phyloP scores from a whole-genome alignment of 352 stramenopile genomes.

The Globisporangium spinosum region DNA sequence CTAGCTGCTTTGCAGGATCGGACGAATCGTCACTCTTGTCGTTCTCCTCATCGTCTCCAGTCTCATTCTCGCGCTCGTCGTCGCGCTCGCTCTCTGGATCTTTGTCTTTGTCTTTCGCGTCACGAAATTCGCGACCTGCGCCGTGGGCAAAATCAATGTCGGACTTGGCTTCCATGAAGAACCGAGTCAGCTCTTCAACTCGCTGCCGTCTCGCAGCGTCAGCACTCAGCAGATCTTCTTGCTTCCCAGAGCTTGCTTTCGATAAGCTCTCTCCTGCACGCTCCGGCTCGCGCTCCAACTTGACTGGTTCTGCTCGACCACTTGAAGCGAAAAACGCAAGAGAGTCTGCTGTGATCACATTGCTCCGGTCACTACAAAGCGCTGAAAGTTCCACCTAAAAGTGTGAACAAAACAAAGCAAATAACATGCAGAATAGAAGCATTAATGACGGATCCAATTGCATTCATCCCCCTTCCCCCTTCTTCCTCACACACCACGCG shows the following conservation, averaged over 20 bases:
- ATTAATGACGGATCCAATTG: not conserved
- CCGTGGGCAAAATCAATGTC: slow-evolving; percentile 87
- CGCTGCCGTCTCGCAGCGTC: slow-evolving; percentile 74
- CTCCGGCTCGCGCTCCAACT: slow-evolving; percentile 66
- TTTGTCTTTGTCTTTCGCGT: slow-evolving; percentile 68
- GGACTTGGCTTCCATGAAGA: slow-evolving; percentile 89
- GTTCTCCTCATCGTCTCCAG: slow-evolving; percentile 53
- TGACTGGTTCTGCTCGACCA: slow-evolving; percentile 63
- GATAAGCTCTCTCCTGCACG: slow-evolving; percentile 21
- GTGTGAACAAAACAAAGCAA: not conserved
- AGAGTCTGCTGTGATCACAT: slow-evolving; percentile 72
- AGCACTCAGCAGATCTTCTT: slow-evolving; percentile 68
- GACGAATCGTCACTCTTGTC: slow-evolving; percentile 37
- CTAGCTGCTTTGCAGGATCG: slow-evolving; percentile 46
- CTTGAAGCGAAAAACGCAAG: slow-evolving; percentile 60
- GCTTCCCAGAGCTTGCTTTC: slow-evolving; percentile 24
- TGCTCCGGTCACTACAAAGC: slow-evolving; percentile 70
- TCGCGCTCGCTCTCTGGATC: slow-evolving; percentile 62
- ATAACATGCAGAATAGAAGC: not conserved
- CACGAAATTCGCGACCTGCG: slow-evolving; percentile 60
- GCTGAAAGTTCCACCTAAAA: slow-evolving; percentile 54
- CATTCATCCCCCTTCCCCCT: not conserved
- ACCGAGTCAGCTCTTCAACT: slow-evolving; percentile 84
- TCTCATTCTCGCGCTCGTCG: slow-evolving; percentile 54
- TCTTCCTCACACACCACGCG: not conserved